Percentiles rank a stretch among this genome's conserved stretches.
Evolutionary conservation across 371 early-diverging fungal species (phyloP).

Genomic region (Zopfochytrium polystomum): DNA sequence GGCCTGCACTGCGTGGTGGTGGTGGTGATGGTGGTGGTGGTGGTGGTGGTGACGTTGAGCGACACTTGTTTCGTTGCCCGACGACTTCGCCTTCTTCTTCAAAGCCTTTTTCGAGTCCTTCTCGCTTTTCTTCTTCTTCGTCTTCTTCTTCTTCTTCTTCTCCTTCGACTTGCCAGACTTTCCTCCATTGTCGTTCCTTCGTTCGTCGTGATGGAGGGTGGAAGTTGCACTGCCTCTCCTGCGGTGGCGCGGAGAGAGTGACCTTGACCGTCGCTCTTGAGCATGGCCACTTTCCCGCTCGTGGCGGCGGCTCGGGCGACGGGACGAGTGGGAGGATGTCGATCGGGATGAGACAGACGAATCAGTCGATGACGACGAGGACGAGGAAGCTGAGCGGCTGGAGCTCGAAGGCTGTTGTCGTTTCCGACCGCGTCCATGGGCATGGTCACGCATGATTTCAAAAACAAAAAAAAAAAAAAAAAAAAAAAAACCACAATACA

Average conservation of each 20-base stretch:
- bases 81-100: too few species aligned
- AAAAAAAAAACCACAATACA: too few species aligned
- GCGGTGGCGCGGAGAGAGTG: neutral
- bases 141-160: neutral
- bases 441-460: too few species aligned
- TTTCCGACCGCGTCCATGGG: too few species aligned
- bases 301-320: neutral
- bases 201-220: too few species aligned
- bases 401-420: too few species aligned
- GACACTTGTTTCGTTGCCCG: too few species aligned
- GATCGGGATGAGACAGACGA: neutral
- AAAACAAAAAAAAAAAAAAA: too few species aligned
- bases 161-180: neutral
- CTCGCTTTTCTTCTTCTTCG: neutral
- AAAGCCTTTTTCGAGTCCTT: constrained; percentile 1
- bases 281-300: neutral
- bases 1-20: too few species aligned
- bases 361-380: neutral
- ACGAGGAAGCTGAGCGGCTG: too few species aligned
- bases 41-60: too few species aligned
- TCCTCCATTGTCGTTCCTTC: neutral
- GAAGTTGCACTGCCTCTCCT: neutral
- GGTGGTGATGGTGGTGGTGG: too few species aligned
- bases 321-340: neutral
- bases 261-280: neutral